Evolutionary conservation across 2,329 filamentous ascomycete genomes (phyloP), one percentile per base, ranked within the genome.

Genomic region (Botrytis pseudocinerea): DNA sequence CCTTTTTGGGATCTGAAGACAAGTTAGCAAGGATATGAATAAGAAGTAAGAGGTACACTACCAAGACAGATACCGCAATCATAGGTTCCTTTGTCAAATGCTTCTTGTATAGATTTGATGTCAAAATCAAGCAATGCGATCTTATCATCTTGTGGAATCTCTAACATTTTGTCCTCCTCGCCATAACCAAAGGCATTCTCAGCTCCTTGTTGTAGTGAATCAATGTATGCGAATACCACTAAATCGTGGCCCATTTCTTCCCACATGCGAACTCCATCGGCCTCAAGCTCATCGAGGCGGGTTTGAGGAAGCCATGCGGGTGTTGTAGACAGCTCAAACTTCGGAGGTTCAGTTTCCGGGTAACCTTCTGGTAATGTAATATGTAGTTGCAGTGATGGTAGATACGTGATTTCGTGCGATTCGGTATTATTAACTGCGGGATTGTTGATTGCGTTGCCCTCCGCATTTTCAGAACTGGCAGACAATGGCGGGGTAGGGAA

Each of bases 61-160:
- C 87, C 87, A 64, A 98, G 83, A 80, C 95, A 98, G 65, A 98
- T 88, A 2, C 92, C 93, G 77, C 95, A 98, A 70, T 95, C 90
- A 80, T 96, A 98, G 0, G 93, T 97, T 78, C 91, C 92, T 76
- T 89, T 90, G 74, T 96, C 91, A 80, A 98, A 98, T 0, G 90
- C 89, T 35, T 89, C 88, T 71, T 89, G 88, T 79, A 92, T 92
- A 10, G 92, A 90, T 75, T 91, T 90, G 73, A 89, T 90, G 79
- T 97, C 92, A 78, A 93, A 94, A 76, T 94, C 92, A 61, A 97
- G 82, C 22, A 98, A 85, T 8, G 90, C 87, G 28, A 93, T 88
- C 82, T 93, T 92, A 79, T 89, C 85, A 73, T 86, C 85, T 2
- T 86, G 83, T 8, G 85, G 82, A 20, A 91, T 83, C 75, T 86